Conservation (phyloP, 805 yeast species). For the Candida germanica region DNA sequence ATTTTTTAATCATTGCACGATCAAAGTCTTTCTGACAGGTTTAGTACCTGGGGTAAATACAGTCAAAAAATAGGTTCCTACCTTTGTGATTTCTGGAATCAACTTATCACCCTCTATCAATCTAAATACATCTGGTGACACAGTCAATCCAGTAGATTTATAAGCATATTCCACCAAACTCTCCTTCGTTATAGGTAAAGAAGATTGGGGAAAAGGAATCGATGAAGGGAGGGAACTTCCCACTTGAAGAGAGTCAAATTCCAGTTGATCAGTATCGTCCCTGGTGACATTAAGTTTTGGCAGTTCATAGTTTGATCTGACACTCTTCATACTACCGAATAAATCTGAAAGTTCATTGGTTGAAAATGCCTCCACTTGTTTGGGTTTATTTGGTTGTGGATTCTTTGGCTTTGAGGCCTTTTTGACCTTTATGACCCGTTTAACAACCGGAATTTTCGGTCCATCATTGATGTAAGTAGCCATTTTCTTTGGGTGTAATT, state of each 20-base stretch:
- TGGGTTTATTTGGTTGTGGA: conserved; percentile 1
- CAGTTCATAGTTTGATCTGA: not conserved
- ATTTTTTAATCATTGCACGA: conserved; percentile 2
- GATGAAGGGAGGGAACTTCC: conserved; percentile 26
- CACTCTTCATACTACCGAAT: conserved; percentile 27
- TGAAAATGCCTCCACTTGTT: conserved; percentile 27
- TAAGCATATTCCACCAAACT: conserved; percentile 22
- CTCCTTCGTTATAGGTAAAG: conserved; percentile 28
- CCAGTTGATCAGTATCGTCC: conserved; percentile 10
- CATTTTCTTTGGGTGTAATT: conserved; percentile 64
- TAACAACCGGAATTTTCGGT: conserved; percentile 43
- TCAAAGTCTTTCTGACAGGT: conserved; percentile 4
- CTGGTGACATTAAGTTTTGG: conserved; percentile 6
- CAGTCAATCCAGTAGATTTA: conserved; percentile 30
- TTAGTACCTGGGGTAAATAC: conserved; percentile 28
- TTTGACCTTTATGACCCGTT: conserved; percentile 10
- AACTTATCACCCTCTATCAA: not conserved
- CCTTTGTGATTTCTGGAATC: conserved; percentile 16
- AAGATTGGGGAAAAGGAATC: conserved; percentile 17
- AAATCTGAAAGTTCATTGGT: conserved; percentile 37
- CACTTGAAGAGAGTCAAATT: conserved; percentile 31
- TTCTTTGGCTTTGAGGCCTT: not conserved
- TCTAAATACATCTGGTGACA: conserved; percentile 24
- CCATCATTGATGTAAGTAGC: conserved; percentile 60
- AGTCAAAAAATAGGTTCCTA: conserved; percentile 27